These are phyloP conservation scores for Curvularia sp. DNA, from an alignment of 2,329 filamentous ascomycete genomes.

Conservation along the genomic window DNA sequence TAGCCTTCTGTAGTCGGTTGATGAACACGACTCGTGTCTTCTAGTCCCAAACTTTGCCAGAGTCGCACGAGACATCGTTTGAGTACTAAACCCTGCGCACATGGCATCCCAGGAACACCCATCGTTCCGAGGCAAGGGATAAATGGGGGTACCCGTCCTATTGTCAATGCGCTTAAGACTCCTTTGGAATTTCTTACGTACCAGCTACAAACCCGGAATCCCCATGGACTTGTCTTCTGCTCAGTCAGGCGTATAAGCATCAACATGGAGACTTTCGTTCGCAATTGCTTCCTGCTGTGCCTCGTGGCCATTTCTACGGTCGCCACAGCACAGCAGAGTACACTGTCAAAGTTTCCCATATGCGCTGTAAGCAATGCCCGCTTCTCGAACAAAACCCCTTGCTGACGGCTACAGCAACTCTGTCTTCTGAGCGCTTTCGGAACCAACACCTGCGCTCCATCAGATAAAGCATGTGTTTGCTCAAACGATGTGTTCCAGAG, in stretches of 20 bases:
- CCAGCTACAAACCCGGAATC: neutral
- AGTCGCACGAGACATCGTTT: no score
- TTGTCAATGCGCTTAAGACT: slow-evolving; percentile 1
- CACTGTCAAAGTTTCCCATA: slow-evolving; percentile 11
- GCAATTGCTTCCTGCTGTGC: slow-evolving; percentile 8
- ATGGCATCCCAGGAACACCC: slow-evolving; percentile 6
- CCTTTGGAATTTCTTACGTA: neutral
- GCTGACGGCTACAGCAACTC: slow-evolving; percentile 14
- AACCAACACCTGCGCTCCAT: slow-evolving; percentile 27
- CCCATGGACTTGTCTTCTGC: neutral
- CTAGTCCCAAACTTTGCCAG: slow-evolving; percentile 1
- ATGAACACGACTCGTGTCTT: slow-evolving; percentile 15
- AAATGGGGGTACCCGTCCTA: slow-evolving; percentile 6
- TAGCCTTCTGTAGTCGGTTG: slow-evolving; percentile 8
- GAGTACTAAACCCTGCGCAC: slow-evolving; percentile 4
- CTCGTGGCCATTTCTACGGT: slow-evolving; percentile 10
- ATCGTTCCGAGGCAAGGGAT: slow-evolving; percentile 1
- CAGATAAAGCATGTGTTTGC: slow-evolving; percentile 34
- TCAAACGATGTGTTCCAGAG: slow-evolving; percentile 29
- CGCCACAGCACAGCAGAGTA: slow-evolving; percentile 13
- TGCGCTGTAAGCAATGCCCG: slow-evolving; percentile 25
- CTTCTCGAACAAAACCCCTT: neutral
- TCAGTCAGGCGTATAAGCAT: neutral
- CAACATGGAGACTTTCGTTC: slow-evolving; percentile 7
- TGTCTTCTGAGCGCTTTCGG: slow-evolving; percentile 22